Conservation (phyloP, 2,329 filamentous ascomycete species). For the Phialophora chinensis region DNA sequence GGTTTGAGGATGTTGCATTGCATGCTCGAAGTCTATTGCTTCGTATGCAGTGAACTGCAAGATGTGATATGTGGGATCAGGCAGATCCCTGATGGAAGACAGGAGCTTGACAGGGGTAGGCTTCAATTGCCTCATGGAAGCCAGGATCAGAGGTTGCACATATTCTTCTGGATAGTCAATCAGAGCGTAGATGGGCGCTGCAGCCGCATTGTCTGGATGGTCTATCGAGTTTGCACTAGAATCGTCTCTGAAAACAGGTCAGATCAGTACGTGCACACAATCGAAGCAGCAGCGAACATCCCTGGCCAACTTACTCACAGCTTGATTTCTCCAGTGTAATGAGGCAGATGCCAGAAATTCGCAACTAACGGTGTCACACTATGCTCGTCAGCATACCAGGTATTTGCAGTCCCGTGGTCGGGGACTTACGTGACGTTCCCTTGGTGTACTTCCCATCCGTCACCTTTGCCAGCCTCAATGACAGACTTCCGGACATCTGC, state of each 20-base stretch:
- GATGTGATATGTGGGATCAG: slow-evolving; percentile 55
- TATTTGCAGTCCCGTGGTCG: slow-evolving; percentile 54
- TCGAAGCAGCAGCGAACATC: neutral
- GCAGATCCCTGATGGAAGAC: slow-evolving; percentile 56
- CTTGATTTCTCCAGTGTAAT: slow-evolving; percentile 74
- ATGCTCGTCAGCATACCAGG: slow-evolving; percentile 33
- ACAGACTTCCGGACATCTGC: slow-evolving; percentile 86
- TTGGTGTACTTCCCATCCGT: slow-evolving; percentile 90
- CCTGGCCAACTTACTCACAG: slow-evolving; percentile 68
- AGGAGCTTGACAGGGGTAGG: slow-evolving; percentile 62
- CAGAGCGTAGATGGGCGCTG: slow-evolving; percentile 66
- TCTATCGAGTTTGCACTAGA: slow-evolving; percentile 7
- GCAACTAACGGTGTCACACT: slow-evolving; percentile 90
- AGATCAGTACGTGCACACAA: slow-evolving; percentile 10
- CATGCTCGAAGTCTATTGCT: slow-evolving; percentile 79
- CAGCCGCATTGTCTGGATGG: neutral
- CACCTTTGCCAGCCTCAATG: slow-evolving; percentile 76
- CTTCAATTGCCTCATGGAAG: slow-evolving; percentile 71
- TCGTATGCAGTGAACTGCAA: slow-evolving; percentile 90
- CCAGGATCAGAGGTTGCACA: slow-evolving; percentile 82
- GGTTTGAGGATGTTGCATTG: slow-evolving; percentile 65
- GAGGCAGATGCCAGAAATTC: slow-evolving; percentile 82
- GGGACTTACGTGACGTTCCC: slow-evolving; percentile 70
- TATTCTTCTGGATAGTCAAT: slow-evolving; percentile 87
- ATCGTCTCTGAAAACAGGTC: slow-evolving; percentile 21